Conservation (phyloP, 805 yeast genomes). For the Sugiyamaella boreocaroliniensis region DNA sequence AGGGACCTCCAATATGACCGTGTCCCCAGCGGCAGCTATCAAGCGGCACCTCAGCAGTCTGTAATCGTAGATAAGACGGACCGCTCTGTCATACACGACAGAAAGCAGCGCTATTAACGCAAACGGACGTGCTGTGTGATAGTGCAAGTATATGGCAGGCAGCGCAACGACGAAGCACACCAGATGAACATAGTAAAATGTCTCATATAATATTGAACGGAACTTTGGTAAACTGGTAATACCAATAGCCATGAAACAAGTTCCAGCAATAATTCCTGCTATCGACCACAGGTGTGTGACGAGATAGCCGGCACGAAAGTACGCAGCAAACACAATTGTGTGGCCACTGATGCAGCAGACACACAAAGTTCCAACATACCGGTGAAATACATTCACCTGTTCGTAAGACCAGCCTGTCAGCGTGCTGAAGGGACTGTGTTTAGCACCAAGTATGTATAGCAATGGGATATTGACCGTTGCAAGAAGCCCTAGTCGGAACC, state of each 20-base stretch:
- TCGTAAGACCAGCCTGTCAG: slow-evolving; percentile 41
- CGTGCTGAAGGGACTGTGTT: slow-evolving; percentile 19
- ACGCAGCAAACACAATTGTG: slow-evolving; percentile 14
- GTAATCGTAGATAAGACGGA: slow-evolving; percentile 16
- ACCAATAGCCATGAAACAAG: slow-evolving; percentile 17
- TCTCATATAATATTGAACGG: slow-evolving; percentile 15
- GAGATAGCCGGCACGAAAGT: slow-evolving; percentile 16
- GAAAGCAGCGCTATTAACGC: slow-evolving; percentile 19
- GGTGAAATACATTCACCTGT: slow-evolving; percentile 38
- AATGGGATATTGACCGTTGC: slow-evolving; percentile 18
- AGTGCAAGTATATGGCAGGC: slow-evolving; percentile 19
- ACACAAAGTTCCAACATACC: slow-evolving; percentile 30
- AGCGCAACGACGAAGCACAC: slow-evolving; percentile 15
- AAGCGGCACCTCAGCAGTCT: slow-evolving; percentile 13
- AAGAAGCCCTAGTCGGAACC: slow-evolving; percentile 20
- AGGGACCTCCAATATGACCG: slow-evolving; percentile 14
- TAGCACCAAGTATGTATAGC: slow-evolving; percentile 23
- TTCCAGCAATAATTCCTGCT: slow-evolving; percentile 20
- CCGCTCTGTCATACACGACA: slow-evolving; percentile 19
- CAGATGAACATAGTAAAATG: slow-evolving; percentile 20
- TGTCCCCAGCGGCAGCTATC: slow-evolving; percentile 17
- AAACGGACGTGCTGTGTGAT: slow-evolving; percentile 19
- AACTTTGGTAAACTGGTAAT: slow-evolving; percentile 13
- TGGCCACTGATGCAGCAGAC: slow-evolving; percentile 14
- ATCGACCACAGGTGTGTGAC: slow-evolving; percentile 17